Evolutionary conservation across 1,284 basidiomycete genomes (phyloP), one percentile per base, ranked within the genome.

Genomic region (Rugosomyces carneus): DNA sequence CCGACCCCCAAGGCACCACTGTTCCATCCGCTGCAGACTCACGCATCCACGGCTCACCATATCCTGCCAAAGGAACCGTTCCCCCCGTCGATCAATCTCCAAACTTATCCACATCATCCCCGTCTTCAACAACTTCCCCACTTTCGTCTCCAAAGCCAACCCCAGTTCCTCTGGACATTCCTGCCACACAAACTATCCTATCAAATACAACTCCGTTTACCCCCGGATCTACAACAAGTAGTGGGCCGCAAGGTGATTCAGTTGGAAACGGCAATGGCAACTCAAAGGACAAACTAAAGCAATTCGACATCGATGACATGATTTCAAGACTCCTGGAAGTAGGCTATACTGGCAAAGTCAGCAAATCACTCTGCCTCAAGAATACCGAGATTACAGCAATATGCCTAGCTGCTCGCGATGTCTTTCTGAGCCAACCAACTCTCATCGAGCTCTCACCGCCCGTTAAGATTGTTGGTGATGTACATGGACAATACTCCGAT

Each of bases 381-480:
- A 98, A 97, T 64, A 81, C 86, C 24, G 96, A 99, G 71, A 97
- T 99, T 61, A 87, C 86, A 13, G 85, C 90, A 34, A 89, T 99
- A 51, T 99, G 96, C 67, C 83, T 90, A 54, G 91, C 95, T n/a
- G 95, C 94, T 18, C 83, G 95, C 46, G 96, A 99, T 57, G 90
- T 99, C 43, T 95, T 99, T 65, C 82, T 99, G 53, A 85, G 80
- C 58, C 96, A 99, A 66, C 96, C 96, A 7, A 98, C 96, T 1
- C 81, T 99, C 51, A 90, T 99, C 62, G 96, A 99, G 69, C 80
- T 99, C 41, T 93, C 89, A 18, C 96, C 96, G 6, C 95, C 96
- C 8, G 96, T 99, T 59, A 99, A 99, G 78, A 98, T 99, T 54
- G 95, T 99, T 11, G 96, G 96, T 23, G 96, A 99, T 67, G 94